Conservation (phyloP, 2,329 filamentous ascomycete genomes). For the Aaosphaeria pasadenensis region DNA sequence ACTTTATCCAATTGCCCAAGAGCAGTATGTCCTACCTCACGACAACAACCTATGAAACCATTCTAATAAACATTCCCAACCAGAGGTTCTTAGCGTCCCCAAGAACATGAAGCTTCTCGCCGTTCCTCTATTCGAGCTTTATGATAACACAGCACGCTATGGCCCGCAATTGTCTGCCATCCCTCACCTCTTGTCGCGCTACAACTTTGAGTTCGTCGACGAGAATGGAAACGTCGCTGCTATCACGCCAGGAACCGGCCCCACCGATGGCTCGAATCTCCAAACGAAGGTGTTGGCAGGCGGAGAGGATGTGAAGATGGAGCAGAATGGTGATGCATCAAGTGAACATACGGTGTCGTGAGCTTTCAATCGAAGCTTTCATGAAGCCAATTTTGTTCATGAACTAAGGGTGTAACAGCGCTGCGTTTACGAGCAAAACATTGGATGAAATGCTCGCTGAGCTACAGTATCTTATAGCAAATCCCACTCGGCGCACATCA, state of each 20-base stretch:
- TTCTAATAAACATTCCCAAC: too few relatives aligned
- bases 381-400: background rate
- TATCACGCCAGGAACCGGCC: conserved; percentile 74
- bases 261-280: conserved; percentile 33
- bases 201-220: conserved; percentile 97
- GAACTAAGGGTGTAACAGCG: background rate
- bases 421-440: too few relatives aligned
- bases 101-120: conserved; percentile 99
- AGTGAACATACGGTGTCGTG: conserved; percentile 35
- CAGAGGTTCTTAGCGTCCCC: conserved; percentile 91
- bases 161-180: conserved; percentile 96
- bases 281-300: conserved; percentile 37
- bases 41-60: too few relatives aligned
- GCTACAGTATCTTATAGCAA: too few relatives aligned
- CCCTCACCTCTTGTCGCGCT: conserved; percentile 87
- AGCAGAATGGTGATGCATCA: conserved; percentile 34
- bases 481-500: too few relatives aligned
- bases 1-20: conserved; percentile 91
- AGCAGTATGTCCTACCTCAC: conserved; percentile 62
- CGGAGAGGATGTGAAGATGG: conserved; percentile 36
- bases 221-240: conserved; percentile 87
- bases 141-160: conserved; percentile 94
- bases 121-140: conserved; percentile 94
- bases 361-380: background rate
- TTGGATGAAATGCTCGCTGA: too few relatives aligned